Percentiles rank a stretch among this genome's conserved stretches.
These are phyloP conservation scores for Panaeolus cyanescens DNA, from an alignment of 768 basidiomycete genomes.

Conservation along the genomic window DNA sequence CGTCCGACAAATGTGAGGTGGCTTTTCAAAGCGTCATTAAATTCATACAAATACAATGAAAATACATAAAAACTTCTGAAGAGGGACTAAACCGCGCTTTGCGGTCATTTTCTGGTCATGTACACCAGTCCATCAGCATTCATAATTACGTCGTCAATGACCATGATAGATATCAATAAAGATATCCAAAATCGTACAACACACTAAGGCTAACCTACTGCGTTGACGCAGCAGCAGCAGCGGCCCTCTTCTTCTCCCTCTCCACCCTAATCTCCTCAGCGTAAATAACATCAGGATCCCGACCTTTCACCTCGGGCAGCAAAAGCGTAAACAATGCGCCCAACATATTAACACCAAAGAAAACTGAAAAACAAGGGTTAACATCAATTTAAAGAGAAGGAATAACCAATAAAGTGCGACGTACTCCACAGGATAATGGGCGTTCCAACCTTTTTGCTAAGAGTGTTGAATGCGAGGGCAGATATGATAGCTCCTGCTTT, in stretches of 20 bases:
- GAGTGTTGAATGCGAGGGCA: slow-evolving; percentile 69
- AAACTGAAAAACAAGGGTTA: slow-evolving; percentile 57
- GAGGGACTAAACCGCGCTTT: too few species aligned
- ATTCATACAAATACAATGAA: too few species aligned
- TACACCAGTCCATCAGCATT: too few species aligned
- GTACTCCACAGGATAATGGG: slow-evolving; percentile 71
- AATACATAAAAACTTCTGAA: too few species aligned
- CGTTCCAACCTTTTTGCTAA: slow-evolving; percentile 61
- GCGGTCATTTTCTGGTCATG: too few species aligned
- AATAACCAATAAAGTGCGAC: too few species aligned
- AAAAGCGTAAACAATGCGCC: slow-evolving; percentile 48
- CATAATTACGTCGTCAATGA: neutral
- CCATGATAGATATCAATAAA: neutral
- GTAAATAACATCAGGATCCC: slow-evolving; percentile 38
- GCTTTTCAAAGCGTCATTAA: too few species aligned
- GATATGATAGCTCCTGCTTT: slow-evolving; percentile 80
- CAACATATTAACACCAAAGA: slow-evolving; percentile 61
- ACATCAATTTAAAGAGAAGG: too few species aligned
- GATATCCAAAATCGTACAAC: neutral
- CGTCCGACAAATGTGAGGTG: too few species aligned
- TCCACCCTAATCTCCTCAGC: slow-evolving; percentile 32
- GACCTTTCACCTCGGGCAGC: slow-evolving; percentile 41
- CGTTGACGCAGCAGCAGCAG: neutral
- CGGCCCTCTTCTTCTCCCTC: slow-evolving; percentile 1
- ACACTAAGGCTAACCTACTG: neutral